Evolutionary conservation across 2,329 filamentous ascomycete species (phyloP).

Genomic region (Colletotrichum agaves): DNA sequence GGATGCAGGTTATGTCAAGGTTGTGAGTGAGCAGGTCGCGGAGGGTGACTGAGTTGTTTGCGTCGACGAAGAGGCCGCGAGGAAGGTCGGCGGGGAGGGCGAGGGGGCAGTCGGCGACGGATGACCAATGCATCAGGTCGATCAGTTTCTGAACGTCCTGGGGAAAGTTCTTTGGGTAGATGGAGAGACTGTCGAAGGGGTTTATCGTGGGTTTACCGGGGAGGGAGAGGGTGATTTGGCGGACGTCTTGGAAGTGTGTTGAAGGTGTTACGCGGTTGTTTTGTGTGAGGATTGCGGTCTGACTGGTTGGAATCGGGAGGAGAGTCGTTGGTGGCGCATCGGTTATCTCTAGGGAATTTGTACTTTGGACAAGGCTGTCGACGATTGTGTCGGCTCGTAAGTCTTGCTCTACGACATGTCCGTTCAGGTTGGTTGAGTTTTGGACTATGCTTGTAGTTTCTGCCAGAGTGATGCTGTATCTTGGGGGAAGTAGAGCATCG

Average conservation of each 20-base stretch:
- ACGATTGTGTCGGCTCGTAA: background rate
- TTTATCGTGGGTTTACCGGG: constrained; percentile 49
- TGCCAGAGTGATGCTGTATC: constrained; percentile 68
- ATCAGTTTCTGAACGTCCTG: constrained; percentile 84
- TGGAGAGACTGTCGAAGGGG: constrained; percentile 83
- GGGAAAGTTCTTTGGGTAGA: constrained; percentile 89
- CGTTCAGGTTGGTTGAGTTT: background rate
- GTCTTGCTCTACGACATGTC: background rate
- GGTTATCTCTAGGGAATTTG: constrained; percentile 4
- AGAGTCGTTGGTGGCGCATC: constrained; percentile 40
- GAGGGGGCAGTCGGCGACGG: constrained; percentile 77
- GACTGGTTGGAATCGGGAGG: constrained; percentile 67
- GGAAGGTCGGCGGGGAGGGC: constrained; percentile 34
- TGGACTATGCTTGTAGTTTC: constrained; percentile 38
- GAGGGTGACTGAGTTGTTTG: constrained; percentile 65
- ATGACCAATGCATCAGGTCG: constrained; percentile 80
- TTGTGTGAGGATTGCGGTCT: constrained; percentile 66
- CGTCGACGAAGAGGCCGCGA: constrained; percentile 50
- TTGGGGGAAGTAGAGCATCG: constrained; percentile 78
- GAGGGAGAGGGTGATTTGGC: constrained; percentile 60
- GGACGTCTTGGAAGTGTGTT: constrained; percentile 93
- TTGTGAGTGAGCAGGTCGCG: constrained; percentile 82
- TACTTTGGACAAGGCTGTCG: constrained; percentile 2
- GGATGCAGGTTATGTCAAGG: constrained; percentile 90
- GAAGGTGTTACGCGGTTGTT: constrained; percentile 80